Base-by-base conservation (phyloP, 208 protist species). In the Trypanosoma vivax region DNA sequence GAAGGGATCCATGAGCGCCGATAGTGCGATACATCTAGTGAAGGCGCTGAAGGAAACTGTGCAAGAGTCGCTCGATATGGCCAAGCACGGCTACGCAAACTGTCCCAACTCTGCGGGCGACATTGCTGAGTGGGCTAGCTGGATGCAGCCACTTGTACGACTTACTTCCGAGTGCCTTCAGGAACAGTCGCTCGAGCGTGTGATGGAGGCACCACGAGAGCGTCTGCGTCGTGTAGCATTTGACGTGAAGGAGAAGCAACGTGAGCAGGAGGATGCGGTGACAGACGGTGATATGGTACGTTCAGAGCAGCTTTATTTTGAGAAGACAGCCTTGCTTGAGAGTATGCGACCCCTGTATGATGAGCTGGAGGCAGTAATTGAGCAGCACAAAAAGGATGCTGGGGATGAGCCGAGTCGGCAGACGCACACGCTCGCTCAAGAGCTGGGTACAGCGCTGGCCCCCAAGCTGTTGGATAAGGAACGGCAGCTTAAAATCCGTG, bases 241-340 rank as follows among this genome's bases (percentile, higher is more conserved):
- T 42, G 82, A 90, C 41, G 65, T 76, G 1, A 70, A 89, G 30
- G 79, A 86, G 63, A 70, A 83, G 31, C 70, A 79, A 55, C 79
- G 83, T 38, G 72, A 75, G 29, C 86, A 93, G 57, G 65, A 79
- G 53, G 58, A 85, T 34, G 86, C 86, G 34, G 79, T 89, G 31
- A 60, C 59, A 1, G 75, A 81, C 52, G 86, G 86, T 21, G 82
- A 93, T 40, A 93, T 93, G 86, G 65, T 83, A 39, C 62, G 61
- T 37, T 77, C 74, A 2, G 86, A 93, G 60, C 61, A 81, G 18
- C 53, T 93, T 11, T 93, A 93, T 62, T 87, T 85, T 66, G 53
- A 83, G 58, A 70, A 85, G 51, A 77, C 70, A 18, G 60, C 68
- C n/a, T 51, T 90, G 49, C 50, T 82, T 2, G 82, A 93, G 47